Base-by-base conservation (phyloP, 352 stramenopile species). In the Pythium brassicae region DNA sequence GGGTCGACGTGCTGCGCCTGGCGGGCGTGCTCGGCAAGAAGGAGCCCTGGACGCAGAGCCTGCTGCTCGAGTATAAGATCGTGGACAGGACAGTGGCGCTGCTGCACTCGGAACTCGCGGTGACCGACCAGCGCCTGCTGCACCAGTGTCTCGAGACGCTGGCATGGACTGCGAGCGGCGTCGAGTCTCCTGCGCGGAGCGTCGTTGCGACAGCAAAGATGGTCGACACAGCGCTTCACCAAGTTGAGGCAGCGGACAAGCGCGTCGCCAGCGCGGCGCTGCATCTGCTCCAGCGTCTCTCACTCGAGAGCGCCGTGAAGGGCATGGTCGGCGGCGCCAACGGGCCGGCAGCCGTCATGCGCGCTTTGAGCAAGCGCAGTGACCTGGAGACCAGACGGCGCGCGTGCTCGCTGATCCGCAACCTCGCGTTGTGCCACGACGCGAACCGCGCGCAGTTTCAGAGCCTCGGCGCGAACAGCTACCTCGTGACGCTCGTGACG, bases 241-340 rank as follows among this genome's bases (percentile, higher is more conserved):
- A 86, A 43, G 57, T 70, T 0, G 74, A 87, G 34, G 78, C 69
- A 2, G 40, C 59, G 17, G 52, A 63, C 3, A 63, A 71, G 12
- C 40, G 54, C 7, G 61, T 87, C 8, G 64, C 66, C 10, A 59
- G 63, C 27, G 67, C 71, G 2, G 80, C 75, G 66, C 61, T 88
- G 1, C 76, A 87, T 44, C 29, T 90, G 2, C 62, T 90, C 0
- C 76, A 90, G 35, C 66, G 74, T 23, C 50, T 90, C 6, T 72
- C 73, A 0, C 57, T 60, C 25, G 67, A 73, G 44, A 53, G 73
- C 12, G 64, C 65, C 35, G 68, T 80, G 14, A 69, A 84, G 27
- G 61, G 58, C 14, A 68, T 81, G 59, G 65, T 84, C 1, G 69
- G 74, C 29, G 37, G 53, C 1, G 54, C 54, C 7, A 72, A 68